Evolutionary conservation across 768 basidiomycete species (phyloP).

Genomic region (Amanita exitialis): DNA sequence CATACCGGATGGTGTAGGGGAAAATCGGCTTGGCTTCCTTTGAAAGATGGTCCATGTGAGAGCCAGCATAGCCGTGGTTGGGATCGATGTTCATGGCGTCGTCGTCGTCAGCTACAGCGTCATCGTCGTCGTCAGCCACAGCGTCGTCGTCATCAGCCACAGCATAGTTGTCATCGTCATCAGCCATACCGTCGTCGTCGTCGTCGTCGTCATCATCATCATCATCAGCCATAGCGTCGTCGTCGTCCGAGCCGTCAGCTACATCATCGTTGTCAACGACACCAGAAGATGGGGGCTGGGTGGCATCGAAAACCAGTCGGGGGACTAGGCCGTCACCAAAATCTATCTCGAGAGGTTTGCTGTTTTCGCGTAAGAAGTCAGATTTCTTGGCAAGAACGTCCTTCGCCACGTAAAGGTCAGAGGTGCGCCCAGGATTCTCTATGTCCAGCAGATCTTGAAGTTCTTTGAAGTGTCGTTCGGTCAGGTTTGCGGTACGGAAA

Average conservation of each 20-base stretch:
- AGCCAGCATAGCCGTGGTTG: too few relatives aligned
- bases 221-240: not conserved
- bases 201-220: not conserved
- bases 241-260: too few relatives aligned
- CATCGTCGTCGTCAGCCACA: too few relatives aligned
- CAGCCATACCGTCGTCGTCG: not conserved
- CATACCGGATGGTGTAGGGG: constrained; percentile 8
- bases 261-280: not conserved
- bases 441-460: not conserved
- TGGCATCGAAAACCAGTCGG: too few relatives aligned
- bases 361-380: too few relatives aligned
- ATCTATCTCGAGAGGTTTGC: too few relatives aligned
- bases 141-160: too few relatives aligned
- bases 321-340: too few relatives aligned
- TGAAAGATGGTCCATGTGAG: constrained; percentile 1
- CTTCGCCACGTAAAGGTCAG: not conserved
- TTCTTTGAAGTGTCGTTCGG: not conserved
- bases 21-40: constrained; percentile 3
- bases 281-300: not conserved
- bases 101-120: not conserved
- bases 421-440: not conserved
- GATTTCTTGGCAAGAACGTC: too few relatives aligned
- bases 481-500: constrained; percentile 9
- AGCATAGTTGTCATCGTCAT: too few relatives aligned
- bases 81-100: not conserved